phyloP scores from a whole-genome alignment of 1,284 basidiomycete genomes.

The Cerioporus squamosus region DNA sequence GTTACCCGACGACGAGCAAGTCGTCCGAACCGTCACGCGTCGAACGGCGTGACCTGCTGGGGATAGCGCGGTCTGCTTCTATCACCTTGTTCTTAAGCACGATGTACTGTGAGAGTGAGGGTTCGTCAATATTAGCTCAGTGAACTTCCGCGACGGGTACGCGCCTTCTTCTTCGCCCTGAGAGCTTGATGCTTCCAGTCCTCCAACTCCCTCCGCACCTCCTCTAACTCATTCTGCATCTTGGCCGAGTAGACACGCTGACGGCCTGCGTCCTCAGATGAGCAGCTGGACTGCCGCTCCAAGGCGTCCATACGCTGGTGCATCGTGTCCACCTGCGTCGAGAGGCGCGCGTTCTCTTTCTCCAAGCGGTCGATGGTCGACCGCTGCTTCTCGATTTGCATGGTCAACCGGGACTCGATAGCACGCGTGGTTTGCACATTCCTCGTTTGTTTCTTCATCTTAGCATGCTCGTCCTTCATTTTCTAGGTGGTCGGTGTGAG shows the following conservation, averaged over 20 bases:
- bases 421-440: background rate
- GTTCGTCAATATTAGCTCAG: background rate
- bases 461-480: conserved; percentile 7
- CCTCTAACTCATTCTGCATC: background rate
- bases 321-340: background rate
- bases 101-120: conserved; percentile 13
- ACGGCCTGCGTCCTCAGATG: conserved; percentile 10
- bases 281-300: conserved; percentile 7
- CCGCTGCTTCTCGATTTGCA: conserved; percentile 4
- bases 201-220: conserved; percentile 3
- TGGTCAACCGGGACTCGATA: background rate
- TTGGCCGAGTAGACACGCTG: conserved; percentile 7
- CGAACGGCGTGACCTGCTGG: background rate
- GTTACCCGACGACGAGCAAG: conserved; percentile 9
- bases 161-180: conserved; percentile 22
- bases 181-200: conserved; percentile 15
- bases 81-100: conserved; percentile 16
- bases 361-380: background rate
- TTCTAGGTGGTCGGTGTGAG: background rate
- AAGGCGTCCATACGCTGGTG: conserved; percentile 7
- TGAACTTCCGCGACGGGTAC: background rate
- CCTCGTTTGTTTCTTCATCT: background rate
- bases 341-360: background rate
- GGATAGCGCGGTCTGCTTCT: conserved; percentile 9
- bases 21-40: conserved; percentile 13